Evolutionary conservation across 2,329 filamentous ascomycete genomes (phyloP).

Genomic region (Akanthomyces uredinophilus): DNA sequence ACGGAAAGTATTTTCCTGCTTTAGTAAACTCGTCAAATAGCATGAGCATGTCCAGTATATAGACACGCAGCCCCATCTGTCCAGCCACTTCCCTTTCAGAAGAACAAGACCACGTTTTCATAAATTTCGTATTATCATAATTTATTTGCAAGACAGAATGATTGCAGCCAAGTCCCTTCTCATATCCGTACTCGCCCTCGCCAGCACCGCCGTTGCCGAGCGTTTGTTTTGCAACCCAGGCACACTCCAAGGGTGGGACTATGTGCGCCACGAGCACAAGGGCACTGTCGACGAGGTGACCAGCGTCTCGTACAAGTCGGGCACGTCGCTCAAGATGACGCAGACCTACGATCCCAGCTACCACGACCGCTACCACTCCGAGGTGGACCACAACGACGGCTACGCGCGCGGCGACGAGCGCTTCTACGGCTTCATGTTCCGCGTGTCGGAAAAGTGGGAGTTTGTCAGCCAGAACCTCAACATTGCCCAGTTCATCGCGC

Average conservation of each 20-base stretch:
- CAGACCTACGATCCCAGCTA: slow-evolving; percentile 38
- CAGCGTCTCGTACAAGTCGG: slow-evolving; percentile 34
- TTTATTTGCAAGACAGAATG: slow-evolving; percentile 3
- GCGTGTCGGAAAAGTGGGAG: slow-evolving; percentile 42
- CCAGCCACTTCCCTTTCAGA: no score
- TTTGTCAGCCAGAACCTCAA: slow-evolving; percentile 42
- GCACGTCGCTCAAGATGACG: slow-evolving; percentile 40
- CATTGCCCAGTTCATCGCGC: slow-evolving; percentile 47
- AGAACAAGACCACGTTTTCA: no score
- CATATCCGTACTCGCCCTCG: slow-evolving; percentile 19
- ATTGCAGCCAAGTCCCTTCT: slow-evolving; percentile 14
- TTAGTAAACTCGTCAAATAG: not conserved
- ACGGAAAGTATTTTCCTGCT: not conserved
- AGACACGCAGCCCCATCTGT: slow-evolving; percentile 5
- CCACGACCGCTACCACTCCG: slow-evolving; percentile 44
- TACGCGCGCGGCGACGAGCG: slow-evolving; percentile 40
- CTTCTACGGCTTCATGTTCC: slow-evolving; percentile 48
- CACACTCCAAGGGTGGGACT: slow-evolving; percentile 36
- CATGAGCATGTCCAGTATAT: not conserved
- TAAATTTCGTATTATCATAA: slow-evolving; percentile 1
- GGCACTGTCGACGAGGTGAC: slow-evolving; percentile 38
- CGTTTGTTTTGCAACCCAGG: slow-evolving; percentile 38
- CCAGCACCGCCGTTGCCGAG: slow-evolving; percentile 27
- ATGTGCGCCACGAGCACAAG: slow-evolving; percentile 33
- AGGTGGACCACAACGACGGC: slow-evolving; percentile 38